Evolutionary conservation across 768 basidiomycete genomes (phyloP).

Genomic region (Pluteus cervinus): DNA sequence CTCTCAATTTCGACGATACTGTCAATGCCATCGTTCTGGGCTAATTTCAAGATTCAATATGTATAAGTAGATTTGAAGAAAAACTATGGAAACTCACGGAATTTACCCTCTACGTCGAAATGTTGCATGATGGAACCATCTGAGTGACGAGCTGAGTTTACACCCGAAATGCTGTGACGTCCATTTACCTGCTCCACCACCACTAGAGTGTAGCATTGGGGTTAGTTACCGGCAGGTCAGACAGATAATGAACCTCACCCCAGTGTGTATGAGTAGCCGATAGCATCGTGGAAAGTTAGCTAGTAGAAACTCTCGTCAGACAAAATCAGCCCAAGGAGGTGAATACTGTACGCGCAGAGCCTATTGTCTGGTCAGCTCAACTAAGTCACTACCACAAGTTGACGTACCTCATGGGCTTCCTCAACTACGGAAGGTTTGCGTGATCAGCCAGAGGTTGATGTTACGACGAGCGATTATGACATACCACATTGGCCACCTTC

Average conservation of each 20-base stretch:
- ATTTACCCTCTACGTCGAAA: constrained; percentile 14
- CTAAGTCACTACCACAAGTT: not conserved
- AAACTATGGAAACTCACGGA: too few species aligned
- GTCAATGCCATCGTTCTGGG: constrained; percentile 20
- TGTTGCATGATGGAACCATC: constrained; percentile 21
- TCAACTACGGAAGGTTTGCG: constrained; percentile 12
- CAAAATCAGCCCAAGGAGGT: not conserved
- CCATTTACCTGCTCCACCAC: constrained; percentile 15
- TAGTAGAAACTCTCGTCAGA: constrained; percentile 2
- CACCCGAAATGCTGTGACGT: too few species aligned
- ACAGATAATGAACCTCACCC: not conserved
- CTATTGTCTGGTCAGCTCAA: constrained; percentile 1
- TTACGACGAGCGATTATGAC: not conserved
- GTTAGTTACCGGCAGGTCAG: too few species aligned
- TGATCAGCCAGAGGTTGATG: not conserved
- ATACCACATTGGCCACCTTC: constrained; percentile 25
- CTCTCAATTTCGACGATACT: constrained; percentile 24
- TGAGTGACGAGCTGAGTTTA: not conserved
- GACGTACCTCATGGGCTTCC: constrained; percentile 21
- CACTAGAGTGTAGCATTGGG: too few species aligned
- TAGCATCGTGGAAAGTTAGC: constrained; percentile 26
- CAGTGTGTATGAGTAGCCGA: constrained; percentile 22
- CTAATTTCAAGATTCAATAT: constrained; percentile 4
- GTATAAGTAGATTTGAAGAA: not conserved
- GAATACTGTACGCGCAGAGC: constrained; percentile 13